These are phyloP conservation scores for Deuterostichococcus epilithicus DNA, from an alignment of 139 green algal genomes.

Conservation along the genomic window DNA sequence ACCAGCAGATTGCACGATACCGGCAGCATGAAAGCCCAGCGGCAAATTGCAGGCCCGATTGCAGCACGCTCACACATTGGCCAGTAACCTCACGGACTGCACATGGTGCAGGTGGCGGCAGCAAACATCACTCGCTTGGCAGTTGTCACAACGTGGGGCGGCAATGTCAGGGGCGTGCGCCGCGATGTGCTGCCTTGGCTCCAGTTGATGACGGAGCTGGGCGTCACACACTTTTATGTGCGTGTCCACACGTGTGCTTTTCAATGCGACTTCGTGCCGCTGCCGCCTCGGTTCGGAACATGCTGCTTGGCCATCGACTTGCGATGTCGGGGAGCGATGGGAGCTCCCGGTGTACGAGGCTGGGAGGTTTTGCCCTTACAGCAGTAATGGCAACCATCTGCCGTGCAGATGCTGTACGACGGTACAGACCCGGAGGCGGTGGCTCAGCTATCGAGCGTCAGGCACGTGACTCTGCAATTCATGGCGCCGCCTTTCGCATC, in stretches of 20 bases:
- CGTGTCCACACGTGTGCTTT: not conserved
- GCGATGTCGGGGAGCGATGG: too few species aligned
- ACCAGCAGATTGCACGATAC: too few species aligned
- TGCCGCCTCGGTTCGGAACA: too few species aligned
- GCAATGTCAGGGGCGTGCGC: slow-evolving; percentile 37
- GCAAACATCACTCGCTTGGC: slow-evolving; percentile 2
- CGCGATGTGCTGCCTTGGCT: slow-evolving; percentile 52
- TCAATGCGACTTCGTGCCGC: too few species aligned
- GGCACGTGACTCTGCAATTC: slow-evolving; percentile 23
- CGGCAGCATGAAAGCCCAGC: too few species aligned
- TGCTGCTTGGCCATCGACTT: too few species aligned
- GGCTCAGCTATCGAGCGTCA: slow-evolving; percentile 8
- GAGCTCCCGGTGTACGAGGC: too few species aligned
- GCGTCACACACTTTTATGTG: slow-evolving; percentile 40
- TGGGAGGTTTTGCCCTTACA: too few species aligned
- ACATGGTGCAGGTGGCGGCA: slow-evolving; percentile 11
- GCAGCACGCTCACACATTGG: too few species aligned
- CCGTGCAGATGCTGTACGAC: slow-evolving; percentile 45
- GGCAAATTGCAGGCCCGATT: too few species aligned
- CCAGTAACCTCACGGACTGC: too few species aligned
- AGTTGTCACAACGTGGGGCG: slow-evolving; percentile 33
- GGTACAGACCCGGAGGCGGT: slow-evolving; percentile 35
- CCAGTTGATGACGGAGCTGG: slow-evolving; percentile 47
- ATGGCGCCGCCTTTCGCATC: slow-evolving; percentile 31
- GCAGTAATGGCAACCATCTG: not conserved